These are phyloP conservation scores for Cladophialophora yegresii DNA, from an alignment of 2,329 filamentous ascomycete species.

Conservation along the genomic window DNA sequence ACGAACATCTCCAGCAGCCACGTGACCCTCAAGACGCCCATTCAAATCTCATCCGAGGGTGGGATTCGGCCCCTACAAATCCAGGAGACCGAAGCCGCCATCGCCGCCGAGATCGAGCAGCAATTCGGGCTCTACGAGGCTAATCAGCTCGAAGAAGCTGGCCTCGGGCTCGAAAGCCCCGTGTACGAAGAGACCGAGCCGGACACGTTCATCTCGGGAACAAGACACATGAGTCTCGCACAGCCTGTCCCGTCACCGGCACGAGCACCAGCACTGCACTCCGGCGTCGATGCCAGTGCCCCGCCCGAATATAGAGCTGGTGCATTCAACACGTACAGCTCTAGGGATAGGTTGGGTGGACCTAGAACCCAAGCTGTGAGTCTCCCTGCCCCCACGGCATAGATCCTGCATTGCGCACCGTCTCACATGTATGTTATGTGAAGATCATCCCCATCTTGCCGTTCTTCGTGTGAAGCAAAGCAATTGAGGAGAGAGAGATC, in stretches of 20 bases:
- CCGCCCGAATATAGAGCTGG: conserved; percentile 28
- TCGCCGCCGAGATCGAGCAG: conserved; percentile 32
- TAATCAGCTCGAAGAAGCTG: conserved; percentile 17
- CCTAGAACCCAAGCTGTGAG: conserved; percentile 33
- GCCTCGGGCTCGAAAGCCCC: conserved; percentile 26
- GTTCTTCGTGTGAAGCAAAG: conserved; percentile 25
- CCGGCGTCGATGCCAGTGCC: conserved; percentile 8
- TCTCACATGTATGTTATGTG: conserved; percentile 11
- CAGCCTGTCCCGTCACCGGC: conserved; percentile 3
- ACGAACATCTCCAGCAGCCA: conserved; percentile 46
- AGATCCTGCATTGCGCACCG: conserved; percentile 14
- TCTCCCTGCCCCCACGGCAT: conserved; percentile 16
- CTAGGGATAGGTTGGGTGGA: conserved; percentile 27
- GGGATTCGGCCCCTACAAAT: conserved; percentile 18
- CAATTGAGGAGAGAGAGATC: conserved; percentile 12
- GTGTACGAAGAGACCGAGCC: conserved; percentile 26
- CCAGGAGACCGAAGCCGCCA: conserved; percentile 23
- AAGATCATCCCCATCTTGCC: conserved; percentile 28
- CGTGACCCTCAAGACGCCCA: conserved; percentile 47
- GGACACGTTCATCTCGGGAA: conserved; percentile 9
- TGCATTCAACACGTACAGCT: conserved; percentile 24
- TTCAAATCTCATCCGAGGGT: conserved; percentile 44
- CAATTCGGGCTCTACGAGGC: conserved; percentile 34
- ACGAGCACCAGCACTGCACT: conserved; percentile 4
- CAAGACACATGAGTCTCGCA: conserved; percentile 29